Evolutionary conservation across 1,284 basidiomycete genomes (phyloP).

Genomic region (Ganoderma multipileum): DNA sequence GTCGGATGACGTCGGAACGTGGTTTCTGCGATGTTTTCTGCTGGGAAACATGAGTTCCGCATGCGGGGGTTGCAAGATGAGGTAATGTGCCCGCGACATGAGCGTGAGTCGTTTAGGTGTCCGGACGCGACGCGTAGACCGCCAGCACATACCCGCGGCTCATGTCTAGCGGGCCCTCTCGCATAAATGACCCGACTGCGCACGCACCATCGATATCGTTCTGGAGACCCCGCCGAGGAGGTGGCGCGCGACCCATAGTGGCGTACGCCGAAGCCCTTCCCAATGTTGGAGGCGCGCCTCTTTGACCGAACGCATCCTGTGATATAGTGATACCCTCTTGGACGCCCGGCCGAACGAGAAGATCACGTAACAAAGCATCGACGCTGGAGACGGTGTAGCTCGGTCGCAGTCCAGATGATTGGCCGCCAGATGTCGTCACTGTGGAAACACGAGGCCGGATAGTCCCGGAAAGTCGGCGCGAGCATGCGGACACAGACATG

Average conservation of each 20-base stretch:
- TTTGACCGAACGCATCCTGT: not conserved
- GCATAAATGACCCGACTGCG: not conserved
- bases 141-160: conserved; percentile 6
- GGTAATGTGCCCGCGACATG: conserved; percentile 21
- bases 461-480: conserved; percentile 25
- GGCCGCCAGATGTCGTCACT: conserved; percentile 20
- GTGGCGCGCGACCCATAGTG: conserved; percentile 1
- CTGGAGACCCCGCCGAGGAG: not conserved
- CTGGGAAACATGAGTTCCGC: conserved; percentile 24
- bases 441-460: conserved; percentile 15
- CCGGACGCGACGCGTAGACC: not conserved
- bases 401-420: conserved; percentile 15
- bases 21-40: conserved; percentile 25
- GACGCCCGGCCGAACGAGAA: conserved; percentile 1
- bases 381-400: conserved; percentile 18
- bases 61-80: conserved; percentile 16
- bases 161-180: not conserved
- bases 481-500: conserved; percentile 19
- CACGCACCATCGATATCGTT: conserved; percentile 5
- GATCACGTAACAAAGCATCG: conserved; percentile 6
- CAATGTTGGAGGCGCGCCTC: not conserved
- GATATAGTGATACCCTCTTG: not conserved
- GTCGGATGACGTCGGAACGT: conserved; percentile 19
- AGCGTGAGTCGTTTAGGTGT: not conserved
- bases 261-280: conserved; percentile 3